Evolutionary conservation across 1,284 basidiomycete genomes (phyloP).

Genomic region (Pseudozyma tsukubaensis): DNA sequence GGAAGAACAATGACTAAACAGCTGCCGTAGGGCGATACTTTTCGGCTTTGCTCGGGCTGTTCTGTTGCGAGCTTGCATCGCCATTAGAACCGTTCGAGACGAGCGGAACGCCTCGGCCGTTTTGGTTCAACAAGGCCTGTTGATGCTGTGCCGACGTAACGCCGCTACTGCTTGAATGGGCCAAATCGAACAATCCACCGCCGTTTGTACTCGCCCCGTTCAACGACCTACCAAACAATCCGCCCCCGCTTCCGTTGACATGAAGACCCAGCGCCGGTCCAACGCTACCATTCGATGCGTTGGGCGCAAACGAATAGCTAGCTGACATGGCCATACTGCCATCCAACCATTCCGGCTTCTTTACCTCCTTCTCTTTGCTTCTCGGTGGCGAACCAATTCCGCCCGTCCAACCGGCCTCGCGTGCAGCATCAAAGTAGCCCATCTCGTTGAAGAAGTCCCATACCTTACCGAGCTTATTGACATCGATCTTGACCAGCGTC

Average conservation of each 20-base stretch:
- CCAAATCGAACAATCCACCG: slow-evolving; percentile 35
- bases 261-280: not conserved
- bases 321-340: slow-evolving; percentile 47
- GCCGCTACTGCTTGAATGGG: slow-evolving; percentile 24
- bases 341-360: slow-evolving; percentile 47
- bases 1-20: slow-evolving; percentile 13
- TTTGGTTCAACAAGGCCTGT: slow-evolving; percentile 42
- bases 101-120: slow-evolving; percentile 41
- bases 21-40: slow-evolving; percentile 44
- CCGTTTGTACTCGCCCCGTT: slow-evolving; percentile 8
- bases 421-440: slow-evolving; percentile 60
- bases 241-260: slow-evolving; percentile 10
- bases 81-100: slow-evolving; percentile 20
- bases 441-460: slow-evolving; percentile 66
- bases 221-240: slow-evolving; percentile 9
- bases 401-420: slow-evolving; percentile 48
- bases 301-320: slow-evolving; percentile 37
- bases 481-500: slow-evolving; percentile 61
- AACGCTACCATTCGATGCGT: not conserved
- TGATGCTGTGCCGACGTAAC: slow-evolving; percentile 44
- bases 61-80: slow-evolving; percentile 12
- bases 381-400: slow-evolving; percentile 47
- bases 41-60: slow-evolving; percentile 34
- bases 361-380: slow-evolving; percentile 34
- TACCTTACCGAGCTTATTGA: slow-evolving; percentile 64